Evolutionary conservation across 306 rosid genomes (phyloP).

Genomic region (apple (Malus domestica)): ASM211411v1 NC_041803.1:54416001-54416500

Average conservation of each 20-base stretch:
- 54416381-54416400: conserved; percentile 66
- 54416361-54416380: conserved; percentile 71
- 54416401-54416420: conserved; percentile 73
- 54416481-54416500: background rate
- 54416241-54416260: conserved; percentile 70
- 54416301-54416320: conserved; percentile 57
- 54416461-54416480: background rate
- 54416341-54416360: conserved; percentile 55
- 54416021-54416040: background rate
- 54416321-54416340: conserved; percentile 73
- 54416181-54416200: conserved; percentile 92
- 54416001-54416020: background rate
- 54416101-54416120: background rate
- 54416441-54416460: conserved; percentile 5
- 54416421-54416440: conserved; percentile 46
- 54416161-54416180: conserved; percentile 47
- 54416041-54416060: background rate
- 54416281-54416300: conserved; percentile 64
- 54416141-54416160: background rate
- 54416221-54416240: conserved; percentile 69
- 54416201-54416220: conserved; percentile 68
- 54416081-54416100: background rate
- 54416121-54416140: background rate
- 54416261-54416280: conserved; percentile 65
- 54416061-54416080: background rate